These are phyloP conservation scores for Mycena albidolilacea DNA, from an alignment of 768 basidiomycete genomes.

Conservation along the genomic window DNA sequence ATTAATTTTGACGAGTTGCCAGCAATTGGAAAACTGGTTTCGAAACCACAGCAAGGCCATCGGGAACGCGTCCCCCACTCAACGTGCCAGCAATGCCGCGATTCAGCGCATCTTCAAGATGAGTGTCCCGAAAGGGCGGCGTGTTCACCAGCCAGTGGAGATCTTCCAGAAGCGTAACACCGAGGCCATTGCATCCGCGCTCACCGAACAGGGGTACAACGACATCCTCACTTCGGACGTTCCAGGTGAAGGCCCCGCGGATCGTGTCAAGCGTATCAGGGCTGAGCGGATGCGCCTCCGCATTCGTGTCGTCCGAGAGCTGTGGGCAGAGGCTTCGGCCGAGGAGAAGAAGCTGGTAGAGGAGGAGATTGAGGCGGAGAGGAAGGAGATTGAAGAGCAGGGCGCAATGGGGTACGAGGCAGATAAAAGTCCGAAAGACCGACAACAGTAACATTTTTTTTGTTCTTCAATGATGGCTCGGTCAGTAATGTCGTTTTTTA, in stretches of 20 bases:
- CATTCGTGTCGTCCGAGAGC: neutral
- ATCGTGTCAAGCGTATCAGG: neutral
- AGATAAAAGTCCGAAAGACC: neutral
- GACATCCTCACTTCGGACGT: neutral
- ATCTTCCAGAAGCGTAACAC: conserved; percentile 14
- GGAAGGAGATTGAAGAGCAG: neutral
- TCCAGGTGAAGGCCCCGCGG: neutral
- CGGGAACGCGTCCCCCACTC: neutral
- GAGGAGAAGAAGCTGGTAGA: neutral
- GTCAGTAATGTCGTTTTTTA: neutral
- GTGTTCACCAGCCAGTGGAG: conserved; percentile 25
- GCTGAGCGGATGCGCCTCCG: conserved; percentile 6
- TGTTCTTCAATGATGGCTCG: neutral
- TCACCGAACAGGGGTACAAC: conserved; percentile 12
- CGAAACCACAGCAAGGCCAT: neutral
- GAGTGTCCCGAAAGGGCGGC: neutral
- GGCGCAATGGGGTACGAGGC: neutral
- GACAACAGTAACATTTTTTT: neutral
- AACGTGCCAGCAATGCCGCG: neutral
- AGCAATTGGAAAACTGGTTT: conserved; percentile 20
- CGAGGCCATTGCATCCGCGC: neutral
- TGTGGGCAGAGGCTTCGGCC: conserved; percentile 1
- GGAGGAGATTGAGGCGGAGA: conserved; percentile 1
- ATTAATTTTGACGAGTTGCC: neutral
- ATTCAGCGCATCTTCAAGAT: neutral